These are phyloP conservation scores for Paramecium sexaurelia DNA, from an alignment of 73 alveolate genomes.

Conservation along the genomic window DNA sequence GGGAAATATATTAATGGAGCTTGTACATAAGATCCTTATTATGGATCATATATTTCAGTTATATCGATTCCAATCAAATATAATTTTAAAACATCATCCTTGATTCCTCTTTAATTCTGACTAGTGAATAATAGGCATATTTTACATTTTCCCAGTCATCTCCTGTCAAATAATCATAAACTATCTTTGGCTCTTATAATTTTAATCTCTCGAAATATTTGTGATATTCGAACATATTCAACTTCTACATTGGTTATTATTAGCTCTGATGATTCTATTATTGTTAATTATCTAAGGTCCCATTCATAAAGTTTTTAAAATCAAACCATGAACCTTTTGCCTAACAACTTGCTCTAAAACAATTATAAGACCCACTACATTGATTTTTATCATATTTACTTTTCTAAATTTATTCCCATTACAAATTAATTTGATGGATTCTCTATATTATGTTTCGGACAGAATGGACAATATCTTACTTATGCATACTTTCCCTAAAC, in stretches of 20 bases:
- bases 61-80: conserved; percentile 58
- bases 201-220: conserved; percentile 31
- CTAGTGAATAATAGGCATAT: conserved; percentile 33
- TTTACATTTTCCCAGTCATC: conserved; percentile 42
- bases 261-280: neutral
- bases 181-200: conserved; percentile 36
- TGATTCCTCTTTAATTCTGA: conserved; percentile 30
- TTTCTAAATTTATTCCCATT: conserved; percentile 63
- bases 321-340: conserved; percentile 87
- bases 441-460: conserved; percentile 83
- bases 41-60: neutral
- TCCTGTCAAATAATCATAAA: conserved; percentile 36
- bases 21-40: neutral
- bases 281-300: neutral
- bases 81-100: conserved; percentile 11
- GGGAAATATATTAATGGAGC: conserved; percentile 27
- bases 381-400: neutral
- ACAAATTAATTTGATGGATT: conserved; percentile 75
- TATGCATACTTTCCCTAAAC: conserved; percentile 10
- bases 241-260: neutral
- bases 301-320: conserved; percentile 72
- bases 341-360: conserved; percentile 83
- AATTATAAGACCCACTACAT: conserved; percentile 79
- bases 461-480: conserved; percentile 81
- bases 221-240: conserved; percentile 47